These are phyloP conservation scores for Candida boleticola DNA, from an alignment of 805 yeast genomes.

Conservation along the genomic window DNA sequence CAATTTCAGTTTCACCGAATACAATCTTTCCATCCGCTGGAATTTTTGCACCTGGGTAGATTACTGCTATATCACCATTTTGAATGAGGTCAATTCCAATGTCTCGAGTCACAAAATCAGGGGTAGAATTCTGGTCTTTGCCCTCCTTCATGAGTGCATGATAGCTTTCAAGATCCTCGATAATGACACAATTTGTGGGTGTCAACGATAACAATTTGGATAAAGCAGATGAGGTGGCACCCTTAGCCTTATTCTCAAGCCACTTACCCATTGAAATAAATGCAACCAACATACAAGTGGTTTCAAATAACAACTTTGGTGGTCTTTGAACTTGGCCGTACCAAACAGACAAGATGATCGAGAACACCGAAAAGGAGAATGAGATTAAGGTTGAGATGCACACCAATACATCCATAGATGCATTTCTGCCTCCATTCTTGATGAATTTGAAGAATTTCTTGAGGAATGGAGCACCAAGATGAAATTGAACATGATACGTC, in stretches of 20 bases:
- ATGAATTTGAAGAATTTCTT: slow-evolving; percentile 63
- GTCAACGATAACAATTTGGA: slow-evolving; percentile 77
- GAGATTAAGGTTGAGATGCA: slow-evolving; percentile 80
- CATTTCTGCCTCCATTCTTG: slow-evolving; percentile 52
- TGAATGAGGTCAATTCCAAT: slow-evolving; percentile 80
- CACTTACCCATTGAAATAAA: slow-evolving; percentile 90
- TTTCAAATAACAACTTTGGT: slow-evolving; percentile 80
- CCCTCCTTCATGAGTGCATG: slow-evolving; percentile 14
- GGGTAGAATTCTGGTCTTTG: slow-evolving; percentile 8
- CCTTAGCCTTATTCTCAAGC: slow-evolving; percentile 88
- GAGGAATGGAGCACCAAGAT: slow-evolving; percentile 67
- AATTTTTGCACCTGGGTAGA: slow-evolving; percentile 82
- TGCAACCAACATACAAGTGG: slow-evolving; percentile 77
- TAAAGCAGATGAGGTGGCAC: slow-evolving; percentile 87
- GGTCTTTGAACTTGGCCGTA: slow-evolving; percentile 38
- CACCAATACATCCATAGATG: slow-evolving; percentile 92
- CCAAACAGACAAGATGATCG: slow-evolving; percentile 52
- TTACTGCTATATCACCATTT: slow-evolving; percentile 68
- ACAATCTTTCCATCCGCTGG: slow-evolving; percentile 90
- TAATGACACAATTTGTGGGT: slow-evolving; percentile 71
- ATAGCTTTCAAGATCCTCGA: slow-evolving; percentile 39
- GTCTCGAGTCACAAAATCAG: slow-evolving; percentile 37
- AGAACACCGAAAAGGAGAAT: slow-evolving; percentile 65
- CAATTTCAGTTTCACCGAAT: slow-evolving; percentile 77
- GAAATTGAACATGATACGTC: slow-evolving; percentile 60